Evolutionary conservation across 805 yeast species (phyloP), one percentile per base, ranked within the genome.

Genomic region (Saccharomycopsis sp.): DNA sequence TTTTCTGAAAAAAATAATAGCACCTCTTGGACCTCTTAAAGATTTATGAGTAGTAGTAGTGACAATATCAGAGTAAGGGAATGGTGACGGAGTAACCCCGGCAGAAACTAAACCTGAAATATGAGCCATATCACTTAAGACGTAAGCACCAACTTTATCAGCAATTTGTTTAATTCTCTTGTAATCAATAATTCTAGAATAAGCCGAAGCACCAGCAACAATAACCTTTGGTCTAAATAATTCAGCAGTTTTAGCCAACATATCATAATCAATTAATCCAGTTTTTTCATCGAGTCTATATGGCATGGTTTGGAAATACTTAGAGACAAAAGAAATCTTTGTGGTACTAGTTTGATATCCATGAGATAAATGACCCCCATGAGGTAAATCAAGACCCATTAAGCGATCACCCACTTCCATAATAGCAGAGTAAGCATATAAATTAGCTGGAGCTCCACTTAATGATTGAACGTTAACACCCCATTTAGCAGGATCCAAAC

Each of bases 31-130:
- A 51, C 98, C 98, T 74, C 98, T 85, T 61, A 93, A 77, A 32
- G 97, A 89, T 73, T 93, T 93, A 77, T 93, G 98, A 50, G 98
- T 90, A 48, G 98, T 90, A 58, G 98, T 93, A 55, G 98, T 93
- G 62, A 93, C 98, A 56, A 93, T 82, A 62, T 93, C 98, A 49
- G 97, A 90, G 67, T 84, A 87, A 68, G 88, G 94, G 72, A 93
- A 93, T 54, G 98, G 98, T 47, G 95, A 81, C 57, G 89, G 94
- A 51, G 87, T 89, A 46, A 90, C 97, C 56, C 88, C 93, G 52
- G 98, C 96, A 53, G 96, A 87, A 54, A 93, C 79, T 56, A 93
- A 75, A 61, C 98, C 98, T 27, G 97, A 85, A 59, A 88, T 93
- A 65, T 93, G 98, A 40, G 98, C 98, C 97, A 93, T 93, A 68